Base-by-base conservation (phyloP, 2,329 filamentous ascomycete genomes). In the Aspergillus ustus region DNA sequence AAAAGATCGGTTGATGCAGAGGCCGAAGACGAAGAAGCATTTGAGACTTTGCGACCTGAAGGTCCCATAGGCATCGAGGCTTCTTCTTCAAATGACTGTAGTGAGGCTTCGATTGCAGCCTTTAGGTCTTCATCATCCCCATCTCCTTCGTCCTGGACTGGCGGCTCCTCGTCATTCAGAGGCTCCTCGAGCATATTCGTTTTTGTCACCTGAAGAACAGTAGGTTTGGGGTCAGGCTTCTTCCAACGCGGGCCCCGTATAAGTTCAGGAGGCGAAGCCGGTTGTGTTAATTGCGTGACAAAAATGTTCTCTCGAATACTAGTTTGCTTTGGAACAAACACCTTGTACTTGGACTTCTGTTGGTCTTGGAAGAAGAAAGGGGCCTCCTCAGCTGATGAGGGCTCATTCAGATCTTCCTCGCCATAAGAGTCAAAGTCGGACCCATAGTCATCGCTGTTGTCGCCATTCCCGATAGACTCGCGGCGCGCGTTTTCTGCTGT, bases 171-270 rank as follows among this genome's bases (percentile, higher is more conserved):
- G 8, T 57, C 15, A 7, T 6, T 44, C 28, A n/a, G 8, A 29
- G 15, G 20, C 9, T 40, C 37, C 52, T 43, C 34, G 44, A 65
- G 56, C 8, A 50, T 54, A 28, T 60, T 58, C 22, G 58, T 50
- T n/a, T n/a, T n/a, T 34, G 66, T 63, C 5, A 55, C 58, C 19
- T 63, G 67, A 52, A 44, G 52, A 43, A 28, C 11, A 20, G 70
- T 66, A 40, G 69, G 60, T 59, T 69, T 68, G 9, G 72, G 68
- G 44, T 72, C 74, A 17, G 79, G 77, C 62, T 80, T 83, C 63
- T 77, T 81, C 78, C 82, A 85, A 60, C 82, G 78, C 11, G 83
- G 79, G 1, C 82, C 82, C 64, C 83, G 78, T 58, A 84, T 82
- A 62, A 78, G 74, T 54, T 82, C 83, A 2, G 83, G 83, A 62